Percentiles rank a stretch among this genome's conserved stretches.
Conservation (phyloP, 257 asterid genomes). For the Euphrasia confusa region DNA sequence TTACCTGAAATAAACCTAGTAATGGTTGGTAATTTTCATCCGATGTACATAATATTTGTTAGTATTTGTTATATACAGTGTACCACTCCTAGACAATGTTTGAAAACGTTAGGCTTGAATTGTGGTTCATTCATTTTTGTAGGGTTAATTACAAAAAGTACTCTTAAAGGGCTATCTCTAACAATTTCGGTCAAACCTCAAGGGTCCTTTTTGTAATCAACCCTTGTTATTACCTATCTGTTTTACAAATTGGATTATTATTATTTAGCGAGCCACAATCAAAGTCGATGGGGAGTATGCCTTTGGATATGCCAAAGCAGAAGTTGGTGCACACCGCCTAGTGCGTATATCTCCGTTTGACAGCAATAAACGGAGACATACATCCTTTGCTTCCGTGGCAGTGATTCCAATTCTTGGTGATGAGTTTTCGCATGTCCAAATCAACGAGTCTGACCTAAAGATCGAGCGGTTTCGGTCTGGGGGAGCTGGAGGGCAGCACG, state of each 20-base stretch:
- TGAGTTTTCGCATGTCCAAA: slow-evolving; percentile 62
- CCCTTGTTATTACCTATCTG: not conserved
- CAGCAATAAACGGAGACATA: slow-evolving; percentile 84
- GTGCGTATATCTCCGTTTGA: slow-evolving; percentile 93
- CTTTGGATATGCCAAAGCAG: slow-evolving; percentile 92
- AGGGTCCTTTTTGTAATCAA: not conserved
- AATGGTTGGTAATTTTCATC: too few relatives aligned
- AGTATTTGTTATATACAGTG: not conserved
- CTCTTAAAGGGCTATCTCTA: too few relatives aligned
- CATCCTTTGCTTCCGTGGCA: slow-evolving; percentile 94
- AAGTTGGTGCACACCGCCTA: slow-evolving; percentile 94
- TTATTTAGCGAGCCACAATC: slow-evolving; percentile 76
- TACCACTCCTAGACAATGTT: slow-evolving; percentile 6
- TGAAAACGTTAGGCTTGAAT: not conserved
- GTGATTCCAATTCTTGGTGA: slow-evolving; percentile 88
- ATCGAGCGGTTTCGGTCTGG: slow-evolving; percentile 80
- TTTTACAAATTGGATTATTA: not conserved
- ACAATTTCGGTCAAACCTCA: too few relatives aligned
- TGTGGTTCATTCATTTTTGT: slow-evolving; percentile 1
- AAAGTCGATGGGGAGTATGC: slow-evolving; percentile 85
- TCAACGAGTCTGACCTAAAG: slow-evolving; percentile 79
- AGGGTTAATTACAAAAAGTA: too few relatives aligned
- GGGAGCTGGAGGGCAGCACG: slow-evolving; percentile 93
- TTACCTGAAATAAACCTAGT: too few relatives aligned
- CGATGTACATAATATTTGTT: not conserved